phyloP scores from a whole-genome alignment of 305 asterid genomes.

The Fraxinus velutina region DNA sequence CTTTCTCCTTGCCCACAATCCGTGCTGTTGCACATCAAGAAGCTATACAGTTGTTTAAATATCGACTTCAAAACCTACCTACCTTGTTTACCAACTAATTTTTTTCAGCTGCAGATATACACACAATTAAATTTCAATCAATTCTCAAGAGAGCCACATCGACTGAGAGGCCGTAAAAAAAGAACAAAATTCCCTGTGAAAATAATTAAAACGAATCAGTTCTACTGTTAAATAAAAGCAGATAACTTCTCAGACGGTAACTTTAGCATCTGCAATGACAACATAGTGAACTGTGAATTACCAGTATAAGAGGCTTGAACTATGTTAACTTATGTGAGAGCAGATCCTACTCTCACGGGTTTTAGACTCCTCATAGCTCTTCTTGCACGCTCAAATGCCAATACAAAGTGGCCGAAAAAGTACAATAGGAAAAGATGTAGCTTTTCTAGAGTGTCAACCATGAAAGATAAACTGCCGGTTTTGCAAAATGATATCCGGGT shows the following conservation, averaged over 20 bases:
- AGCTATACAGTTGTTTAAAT: not conserved
- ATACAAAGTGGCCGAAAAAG: conserved; percentile 45
- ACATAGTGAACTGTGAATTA: conserved; percentile 22
- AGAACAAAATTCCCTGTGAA: conserved; percentile 24
- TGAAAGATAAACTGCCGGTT: conserved; percentile 42
- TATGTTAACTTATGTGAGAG: conserved; percentile 36
- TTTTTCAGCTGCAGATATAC: not conserved
- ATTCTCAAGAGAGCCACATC: not conserved
- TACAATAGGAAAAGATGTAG: conserved; percentile 39
- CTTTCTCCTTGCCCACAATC: not conserved
- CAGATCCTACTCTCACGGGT: conserved; percentile 56
- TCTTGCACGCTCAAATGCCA: conserved; percentile 44
- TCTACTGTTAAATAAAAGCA: not conserved
- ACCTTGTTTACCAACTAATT: not conserved
- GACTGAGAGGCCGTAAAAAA: not conserved
- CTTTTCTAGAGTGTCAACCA: conserved; percentile 42
- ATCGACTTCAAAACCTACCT: not conserved
- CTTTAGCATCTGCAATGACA: not conserved
- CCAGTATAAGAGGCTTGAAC: conserved; percentile 35
- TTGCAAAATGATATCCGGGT: conserved; percentile 34
- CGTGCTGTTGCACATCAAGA: not conserved
- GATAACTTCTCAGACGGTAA: not conserved
- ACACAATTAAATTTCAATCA: not conserved
- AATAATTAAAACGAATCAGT: not conserved
- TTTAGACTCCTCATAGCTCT: conserved; percentile 48